Percentiles rank a stretch among this genome's conserved stretches.
Evolutionary conservation across 208 protist genomes (phyloP).

Genomic region (Trypanosoma rangeli): DNA sequence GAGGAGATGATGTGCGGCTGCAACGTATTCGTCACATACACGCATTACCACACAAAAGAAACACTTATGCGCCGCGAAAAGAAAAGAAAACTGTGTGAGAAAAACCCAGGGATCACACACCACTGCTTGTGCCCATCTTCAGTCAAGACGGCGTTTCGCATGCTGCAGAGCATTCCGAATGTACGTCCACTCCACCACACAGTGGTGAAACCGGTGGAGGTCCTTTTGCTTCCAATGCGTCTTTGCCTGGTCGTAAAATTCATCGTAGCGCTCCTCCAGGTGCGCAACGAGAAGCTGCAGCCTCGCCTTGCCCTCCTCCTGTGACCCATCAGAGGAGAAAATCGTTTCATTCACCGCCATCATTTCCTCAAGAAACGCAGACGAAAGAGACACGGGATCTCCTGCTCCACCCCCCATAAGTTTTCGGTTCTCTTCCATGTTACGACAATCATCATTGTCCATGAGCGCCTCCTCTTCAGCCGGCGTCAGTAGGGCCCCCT

Average conservation of each 20-base stretch:
- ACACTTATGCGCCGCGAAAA: neutral
- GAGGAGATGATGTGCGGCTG: too few species aligned
- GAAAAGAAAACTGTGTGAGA: neutral
- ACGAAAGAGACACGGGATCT: constrained; percentile 33
- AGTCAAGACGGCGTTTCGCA: constrained; percentile 56
- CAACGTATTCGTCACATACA: too few species aligned
- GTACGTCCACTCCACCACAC: constrained; percentile 82
- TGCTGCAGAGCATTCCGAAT: constrained; percentile 63
- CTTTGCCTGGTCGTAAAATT: constrained; percentile 47
- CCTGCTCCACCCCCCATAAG: constrained; percentile 29
- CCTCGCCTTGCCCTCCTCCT: constrained; percentile 38
- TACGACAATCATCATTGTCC: constrained; percentile 48
- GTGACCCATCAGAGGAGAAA: constrained; percentile 46
- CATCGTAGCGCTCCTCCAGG: constrained; percentile 62
- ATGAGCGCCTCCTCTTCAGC: constrained; percentile 66
- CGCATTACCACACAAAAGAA: neutral
- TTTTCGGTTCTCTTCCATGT: constrained; percentile 18
- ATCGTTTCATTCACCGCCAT: constrained; percentile 74
- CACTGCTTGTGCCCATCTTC: neutral
- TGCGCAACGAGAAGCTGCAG: constrained; percentile 59
- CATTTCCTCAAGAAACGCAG: constrained; percentile 80
- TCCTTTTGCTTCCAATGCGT: constrained; percentile 43
- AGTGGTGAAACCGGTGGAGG: constrained; percentile 36
- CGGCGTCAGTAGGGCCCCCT: constrained; percentile 38
- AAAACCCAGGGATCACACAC: neutral